Base-by-base conservation (phyloP, 768 basidiomycete species). In the Macrolepiota albuminosa region DNA sequence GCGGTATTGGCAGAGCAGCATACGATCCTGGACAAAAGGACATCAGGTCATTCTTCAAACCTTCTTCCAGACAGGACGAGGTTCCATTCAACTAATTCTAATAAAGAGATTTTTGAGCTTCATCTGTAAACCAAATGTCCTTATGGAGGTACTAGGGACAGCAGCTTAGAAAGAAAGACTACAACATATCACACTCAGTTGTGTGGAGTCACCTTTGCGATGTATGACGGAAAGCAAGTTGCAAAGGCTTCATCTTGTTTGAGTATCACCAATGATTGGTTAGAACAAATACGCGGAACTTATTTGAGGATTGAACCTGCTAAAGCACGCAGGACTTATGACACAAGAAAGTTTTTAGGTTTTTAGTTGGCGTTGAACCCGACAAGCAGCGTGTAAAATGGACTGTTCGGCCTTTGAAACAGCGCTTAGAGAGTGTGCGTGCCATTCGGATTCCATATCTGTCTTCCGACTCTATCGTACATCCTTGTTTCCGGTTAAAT, bases 1-100 rank as follows among this genome's bases (percentile, higher is more conserved):
- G 89, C 3, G 91, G 93, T 1, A 87, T 91, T 49, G 87, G 89
- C 6, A 85, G 83, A 50, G 69, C 81, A 13, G 82, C 86, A 1
- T 81, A 87, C 67, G 92, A 95, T 67, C 84, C 85, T 34, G 83
- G 83, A 60, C 92, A 95, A 69, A 78, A 81, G 62, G 84, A 88
- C 67, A 88, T 95, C 49, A 81, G 89, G 24, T 78, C 80, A 3
- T 93, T 92, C 76, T 90, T 93, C 21, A 58, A 46, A 34, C 33
- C n/a, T 52, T 47, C 37, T 24, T 18, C 31, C 6, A 21, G 11
- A 36, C 16, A 9, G 16, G 7, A 45, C 33, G 24, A 47, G 14
- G 34, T 42, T 16, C 16, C n/a, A 8, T 4, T 11, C n/a, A 16
- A n/a, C 21, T 31, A n/a, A 46, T 31, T 49, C n/a, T 13, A 43